phyloP scores from a whole-genome alignment of 768 basidiomycete species.

The Coprinopsis sp. region DNA sequence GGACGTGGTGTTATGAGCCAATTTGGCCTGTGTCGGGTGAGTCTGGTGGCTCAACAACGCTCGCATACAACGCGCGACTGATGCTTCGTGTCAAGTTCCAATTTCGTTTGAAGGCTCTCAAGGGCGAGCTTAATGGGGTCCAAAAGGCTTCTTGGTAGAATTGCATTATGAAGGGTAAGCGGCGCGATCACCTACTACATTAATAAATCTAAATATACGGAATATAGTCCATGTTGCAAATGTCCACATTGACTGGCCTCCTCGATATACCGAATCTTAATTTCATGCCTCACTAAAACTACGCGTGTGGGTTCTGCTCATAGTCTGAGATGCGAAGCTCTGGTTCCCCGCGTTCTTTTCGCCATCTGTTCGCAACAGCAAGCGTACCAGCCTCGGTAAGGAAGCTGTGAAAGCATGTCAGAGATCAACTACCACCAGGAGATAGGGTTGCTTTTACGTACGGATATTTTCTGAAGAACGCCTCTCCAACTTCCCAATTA shows the following conservation, averaged over 20 bases:
- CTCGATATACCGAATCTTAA: neutral
- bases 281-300: neutral
- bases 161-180: neutral
- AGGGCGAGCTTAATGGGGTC: slow-evolving; percentile 82
- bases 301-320: neutral
- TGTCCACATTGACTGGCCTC: too few species aligned
- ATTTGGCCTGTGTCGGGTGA: slow-evolving; percentile 80
- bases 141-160: slow-evolving; percentile 89
- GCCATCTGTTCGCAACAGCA: slow-evolving; percentile 80
- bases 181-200: neutral
- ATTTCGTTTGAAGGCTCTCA: slow-evolving; percentile 81
- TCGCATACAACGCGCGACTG: neutral
- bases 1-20: slow-evolving; percentile 87
- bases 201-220: too few species aligned
- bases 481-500: slow-evolving; percentile 87
- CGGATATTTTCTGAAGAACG: slow-evolving; percentile 82
- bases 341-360: slow-evolving; percentile 73
- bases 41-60: slow-evolving; percentile 17
- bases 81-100: slow-evolving; percentile 56
- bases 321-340: slow-evolving; percentile 56
- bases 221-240: too few species aligned
- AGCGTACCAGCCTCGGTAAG: slow-evolving; percentile 72
- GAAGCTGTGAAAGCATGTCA: slow-evolving; percentile 44
- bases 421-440: neutral
- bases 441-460: slow-evolving; percentile 32